These are phyloP conservation scores for Colletotrichum cereale DNA, from an alignment of 2,329 filamentous ascomycete genomes.

Conservation along the genomic window DNA sequence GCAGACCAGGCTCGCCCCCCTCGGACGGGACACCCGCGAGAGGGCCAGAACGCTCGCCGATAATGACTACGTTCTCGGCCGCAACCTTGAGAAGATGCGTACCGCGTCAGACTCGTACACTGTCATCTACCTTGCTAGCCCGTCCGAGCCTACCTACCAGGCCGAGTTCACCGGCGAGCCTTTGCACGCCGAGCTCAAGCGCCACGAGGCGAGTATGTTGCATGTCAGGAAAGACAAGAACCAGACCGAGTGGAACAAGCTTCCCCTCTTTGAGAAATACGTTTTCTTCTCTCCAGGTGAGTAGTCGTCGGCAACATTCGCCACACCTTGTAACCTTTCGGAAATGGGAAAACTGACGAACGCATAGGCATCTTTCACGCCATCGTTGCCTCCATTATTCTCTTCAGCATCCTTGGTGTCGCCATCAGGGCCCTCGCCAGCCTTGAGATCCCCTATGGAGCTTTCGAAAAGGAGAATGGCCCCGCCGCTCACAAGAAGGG, in stretches of 20 bases:
- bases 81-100: conserved; percentile 56
- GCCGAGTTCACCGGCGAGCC: conserved; percentile 69
- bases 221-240: conserved; percentile 54
- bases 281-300: conserved; percentile 91
- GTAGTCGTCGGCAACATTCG: conserved; percentile 44
- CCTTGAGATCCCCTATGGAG: conserved; percentile 90
- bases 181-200: conserved; percentile 81
- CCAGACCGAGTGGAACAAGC: conserved; percentile 54
- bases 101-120: conserved; percentile 70
- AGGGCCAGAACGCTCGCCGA: conserved; percentile 60
- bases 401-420: conserved; percentile 83
- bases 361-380: conserved; percentile 89
- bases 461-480: conserved; percentile 96
- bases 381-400: conserved; percentile 75
- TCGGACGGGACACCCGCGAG: conserved; percentile 50
- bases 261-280: conserved; percentile 88
- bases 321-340: not conserved
- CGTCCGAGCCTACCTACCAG: conserved; percentile 71
- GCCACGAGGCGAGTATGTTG: conserved; percentile 56
- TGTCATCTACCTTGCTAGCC: conserved; percentile 79
- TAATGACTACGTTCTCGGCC: conserved; percentile 66
- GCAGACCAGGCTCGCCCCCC: conserved; percentile 55
- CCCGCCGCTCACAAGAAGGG: conserved; percentile 93
- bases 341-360: conserved; percentile 32
- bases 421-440: conserved; percentile 82